phyloP scores from a whole-genome alignment of 2,329 filamentous ascomycete species.

The Fusarium pseudograminearum region DNA sequence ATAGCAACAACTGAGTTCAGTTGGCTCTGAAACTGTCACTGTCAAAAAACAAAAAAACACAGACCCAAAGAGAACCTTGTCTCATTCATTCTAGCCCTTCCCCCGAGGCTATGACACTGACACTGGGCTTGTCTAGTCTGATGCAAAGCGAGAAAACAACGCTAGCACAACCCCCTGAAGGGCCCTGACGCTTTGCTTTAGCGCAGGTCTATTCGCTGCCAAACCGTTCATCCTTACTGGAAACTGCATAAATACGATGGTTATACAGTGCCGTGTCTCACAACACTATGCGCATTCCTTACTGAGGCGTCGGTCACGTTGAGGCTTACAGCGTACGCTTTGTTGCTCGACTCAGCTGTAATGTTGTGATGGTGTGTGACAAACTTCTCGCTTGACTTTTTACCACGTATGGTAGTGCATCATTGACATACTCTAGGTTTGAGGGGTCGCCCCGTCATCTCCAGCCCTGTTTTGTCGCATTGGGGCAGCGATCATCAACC shows the following conservation, averaged over 20 bases:
- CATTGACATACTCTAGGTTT: neutral
- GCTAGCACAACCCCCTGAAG: conserved; percentile 9
- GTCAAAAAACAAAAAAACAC: neutral
- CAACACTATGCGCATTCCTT: neutral
- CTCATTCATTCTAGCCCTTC: too few species aligned
- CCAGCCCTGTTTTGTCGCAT: neutral
- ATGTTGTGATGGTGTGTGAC: neutral
- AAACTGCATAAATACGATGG: conserved; percentile 16
- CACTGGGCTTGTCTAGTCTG: conserved; percentile 2
- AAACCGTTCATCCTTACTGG: conserved; percentile 17
- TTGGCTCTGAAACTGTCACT: neutral
- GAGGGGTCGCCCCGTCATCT: neutral
- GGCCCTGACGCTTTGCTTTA: neutral
- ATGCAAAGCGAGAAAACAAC: conserved; percentile 26
- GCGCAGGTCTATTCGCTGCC: conserved; percentile 1
- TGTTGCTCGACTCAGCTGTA: neutral
- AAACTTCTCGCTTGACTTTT: neutral
- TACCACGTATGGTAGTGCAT: neutral
- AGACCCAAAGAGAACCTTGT: neutral
- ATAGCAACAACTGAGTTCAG: too few species aligned
- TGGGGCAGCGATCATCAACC: neutral
- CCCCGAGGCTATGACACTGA: conserved; percentile 8
- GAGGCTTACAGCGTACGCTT: neutral
- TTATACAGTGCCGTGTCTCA: conserved; percentile 1
- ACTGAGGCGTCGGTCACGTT: conserved; percentile 2